Conservation (phyloP, 2,329 filamentous ascomycete genomes). For the Nemania bipapillata region DNA sequence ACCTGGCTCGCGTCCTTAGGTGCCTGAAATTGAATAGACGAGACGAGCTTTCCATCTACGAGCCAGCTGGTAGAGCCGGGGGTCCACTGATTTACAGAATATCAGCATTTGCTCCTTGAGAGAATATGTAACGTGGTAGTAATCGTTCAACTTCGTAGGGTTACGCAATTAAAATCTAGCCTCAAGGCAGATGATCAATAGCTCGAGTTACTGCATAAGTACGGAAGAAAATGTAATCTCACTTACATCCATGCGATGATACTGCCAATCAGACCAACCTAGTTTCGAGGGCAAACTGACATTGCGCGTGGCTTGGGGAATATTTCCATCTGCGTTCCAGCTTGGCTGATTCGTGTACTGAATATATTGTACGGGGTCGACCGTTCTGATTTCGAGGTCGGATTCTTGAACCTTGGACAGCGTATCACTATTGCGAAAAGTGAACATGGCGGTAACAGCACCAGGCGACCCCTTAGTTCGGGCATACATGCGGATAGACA, state of each 20-base stretch:
- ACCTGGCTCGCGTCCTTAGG: conserved; percentile 59
- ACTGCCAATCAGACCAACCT: conserved; percentile 61
- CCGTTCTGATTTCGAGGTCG: conserved; percentile 57
- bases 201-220: background rate
- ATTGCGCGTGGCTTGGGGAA: conserved; percentile 56
- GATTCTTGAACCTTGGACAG: conserved; percentile 52
- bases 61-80: conserved; percentile 60
- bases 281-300: conserved; percentile 52
- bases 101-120: background rate
- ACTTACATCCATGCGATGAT: conserved; percentile 59
- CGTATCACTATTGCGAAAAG: conserved; percentile 53
- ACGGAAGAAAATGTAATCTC: background rate
- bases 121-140: background rate
- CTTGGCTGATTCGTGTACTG: conserved; percentile 65
- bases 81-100: conserved; percentile 43
- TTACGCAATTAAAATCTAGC: background rate
- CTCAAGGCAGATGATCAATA: too few species aligned
- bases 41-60: conserved; percentile 58
- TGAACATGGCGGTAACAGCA: conserved; percentile 65
- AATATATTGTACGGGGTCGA: conserved; percentile 51
- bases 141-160: background rate
- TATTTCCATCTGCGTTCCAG: conserved; percentile 56
- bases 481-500: conserved; percentile 62
- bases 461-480: conserved; percentile 60
- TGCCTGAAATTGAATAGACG: conserved; percentile 61